phyloP scores from a whole-genome alignment of 169 alveolate species.

The Plasmodium inui region DNA sequence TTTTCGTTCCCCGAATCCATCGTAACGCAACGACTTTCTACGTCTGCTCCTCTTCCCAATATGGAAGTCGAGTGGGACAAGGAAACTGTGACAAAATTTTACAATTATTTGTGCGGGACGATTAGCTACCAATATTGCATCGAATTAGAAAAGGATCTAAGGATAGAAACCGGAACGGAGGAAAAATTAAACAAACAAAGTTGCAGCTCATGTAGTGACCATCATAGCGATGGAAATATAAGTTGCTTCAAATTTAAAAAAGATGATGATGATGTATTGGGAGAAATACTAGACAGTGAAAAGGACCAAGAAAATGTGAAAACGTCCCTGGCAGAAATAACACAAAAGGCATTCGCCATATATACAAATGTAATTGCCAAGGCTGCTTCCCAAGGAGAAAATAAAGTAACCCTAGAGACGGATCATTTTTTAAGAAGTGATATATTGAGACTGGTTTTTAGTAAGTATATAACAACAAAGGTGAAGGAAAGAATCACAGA shows the following conservation, averaged over 20 bases:
- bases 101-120: constrained; percentile 55
- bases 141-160: constrained; percentile 54
- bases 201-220: constrained; percentile 2
- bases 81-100: constrained; percentile 29
- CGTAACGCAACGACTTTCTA: not conserved
- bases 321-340: constrained; percentile 8
- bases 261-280: constrained; percentile 73
- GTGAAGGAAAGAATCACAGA: constrained; percentile 41
- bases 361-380: constrained; percentile 54
- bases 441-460: constrained; percentile 52
- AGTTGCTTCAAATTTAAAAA: constrained; percentile 61
- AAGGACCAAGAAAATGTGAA: constrained; percentile 53
- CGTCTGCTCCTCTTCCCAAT: not conserved
- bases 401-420: constrained; percentile 26
- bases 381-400: constrained; percentile 38
- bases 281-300: constrained; percentile 75
- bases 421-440: constrained; percentile 74
- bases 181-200: not conserved
- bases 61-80: constrained; percentile 73
- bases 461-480: constrained; percentile 33
- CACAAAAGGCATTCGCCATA: constrained; percentile 57
- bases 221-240: constrained; percentile 24
- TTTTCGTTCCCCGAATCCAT: not conserved
- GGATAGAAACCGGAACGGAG: constrained; percentile 72
- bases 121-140: constrained; percentile 38